Conservation (phyloP, 805 yeast species). For the Saccharomyces eubayanus region DNA sequence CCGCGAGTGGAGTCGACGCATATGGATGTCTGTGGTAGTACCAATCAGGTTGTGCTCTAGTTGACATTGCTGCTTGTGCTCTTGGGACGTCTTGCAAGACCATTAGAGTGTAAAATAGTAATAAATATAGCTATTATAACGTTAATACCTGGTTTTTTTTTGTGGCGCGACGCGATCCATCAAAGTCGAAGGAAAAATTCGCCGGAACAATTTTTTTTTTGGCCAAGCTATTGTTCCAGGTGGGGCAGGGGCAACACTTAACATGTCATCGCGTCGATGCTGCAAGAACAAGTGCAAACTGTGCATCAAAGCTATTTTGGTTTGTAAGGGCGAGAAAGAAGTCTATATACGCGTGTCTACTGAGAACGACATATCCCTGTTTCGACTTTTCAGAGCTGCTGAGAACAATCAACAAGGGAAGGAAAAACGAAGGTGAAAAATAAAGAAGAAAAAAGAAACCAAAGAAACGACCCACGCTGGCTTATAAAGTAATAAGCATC, state of each 20-base stretch:
- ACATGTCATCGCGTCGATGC: background rate
- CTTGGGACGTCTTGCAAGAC: background rate
- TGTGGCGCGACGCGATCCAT: background rate
- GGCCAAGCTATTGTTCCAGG: background rate
- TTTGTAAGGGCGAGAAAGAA: background rate
- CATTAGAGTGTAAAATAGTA: background rate
- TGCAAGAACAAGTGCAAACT: background rate
- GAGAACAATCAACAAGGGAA: background rate
- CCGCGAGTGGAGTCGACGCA: background rate
- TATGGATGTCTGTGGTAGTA: background rate
- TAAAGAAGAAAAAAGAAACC: background rate
- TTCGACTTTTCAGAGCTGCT: background rate
- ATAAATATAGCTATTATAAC: background rate
- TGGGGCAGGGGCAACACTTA: background rate
- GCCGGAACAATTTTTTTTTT: background rate
- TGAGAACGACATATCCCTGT: background rate
- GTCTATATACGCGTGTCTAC: background rate
- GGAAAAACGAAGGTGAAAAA: background rate
- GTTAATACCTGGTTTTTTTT: background rate
- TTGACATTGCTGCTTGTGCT: background rate
- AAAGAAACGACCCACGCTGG: background rate
- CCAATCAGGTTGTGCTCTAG: background rate
- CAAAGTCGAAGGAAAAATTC: background rate
- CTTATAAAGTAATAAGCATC: background rate
- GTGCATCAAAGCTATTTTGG: background rate